phyloP scores from a whole-genome alignment of 352 stramenopile species.

The Phytophthora sansomeana region DNA sequence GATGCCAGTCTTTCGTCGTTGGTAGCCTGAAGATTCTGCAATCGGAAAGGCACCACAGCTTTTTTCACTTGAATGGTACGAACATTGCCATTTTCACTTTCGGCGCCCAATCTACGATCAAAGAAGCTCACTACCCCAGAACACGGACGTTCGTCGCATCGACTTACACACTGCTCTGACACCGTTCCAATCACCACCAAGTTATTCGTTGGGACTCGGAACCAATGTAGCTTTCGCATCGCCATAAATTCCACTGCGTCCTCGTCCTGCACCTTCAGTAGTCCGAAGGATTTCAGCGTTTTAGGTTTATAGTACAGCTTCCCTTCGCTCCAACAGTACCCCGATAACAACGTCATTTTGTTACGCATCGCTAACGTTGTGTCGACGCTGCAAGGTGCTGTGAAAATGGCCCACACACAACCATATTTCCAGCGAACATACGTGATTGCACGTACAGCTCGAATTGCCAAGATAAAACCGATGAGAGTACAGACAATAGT shows the following conservation, averaged over 20 bases:
- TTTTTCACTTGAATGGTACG: not conserved
- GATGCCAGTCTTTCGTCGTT: not conserved
- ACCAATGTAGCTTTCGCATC: conserved; percentile 4
- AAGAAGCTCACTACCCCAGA: conserved; percentile 6
- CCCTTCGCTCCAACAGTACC: conserved; percentile 4
- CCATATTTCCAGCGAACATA: conserved; percentile 9
- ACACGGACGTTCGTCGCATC: not conserved
- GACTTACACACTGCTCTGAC: not conserved
- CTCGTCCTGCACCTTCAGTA: conserved; percentile 13
- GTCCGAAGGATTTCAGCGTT: conserved; percentile 16
- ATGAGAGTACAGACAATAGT: conserved; percentile 18
- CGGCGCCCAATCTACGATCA: not conserved
- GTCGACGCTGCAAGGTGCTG: conserved; percentile 18
- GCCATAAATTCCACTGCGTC: conserved; percentile 7
- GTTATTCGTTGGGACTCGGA: not conserved
- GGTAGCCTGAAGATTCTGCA: not conserved
- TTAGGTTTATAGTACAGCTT: conserved; percentile 23
- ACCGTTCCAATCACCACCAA: conserved; percentile 1
- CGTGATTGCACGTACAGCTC: not conserved
- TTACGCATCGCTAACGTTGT: conserved; percentile 6
- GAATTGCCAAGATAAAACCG: conserved; percentile 13
- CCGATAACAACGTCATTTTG: conserved; percentile 25
- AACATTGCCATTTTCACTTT: not conserved
- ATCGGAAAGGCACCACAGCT: not conserved
- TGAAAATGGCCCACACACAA: conserved; percentile 4